Evolutionary conservation across 2,329 filamentous ascomycete genomes (phyloP), one percentile per base, ranked within the genome.

Genomic region (Aspergillus sp.): DNA sequence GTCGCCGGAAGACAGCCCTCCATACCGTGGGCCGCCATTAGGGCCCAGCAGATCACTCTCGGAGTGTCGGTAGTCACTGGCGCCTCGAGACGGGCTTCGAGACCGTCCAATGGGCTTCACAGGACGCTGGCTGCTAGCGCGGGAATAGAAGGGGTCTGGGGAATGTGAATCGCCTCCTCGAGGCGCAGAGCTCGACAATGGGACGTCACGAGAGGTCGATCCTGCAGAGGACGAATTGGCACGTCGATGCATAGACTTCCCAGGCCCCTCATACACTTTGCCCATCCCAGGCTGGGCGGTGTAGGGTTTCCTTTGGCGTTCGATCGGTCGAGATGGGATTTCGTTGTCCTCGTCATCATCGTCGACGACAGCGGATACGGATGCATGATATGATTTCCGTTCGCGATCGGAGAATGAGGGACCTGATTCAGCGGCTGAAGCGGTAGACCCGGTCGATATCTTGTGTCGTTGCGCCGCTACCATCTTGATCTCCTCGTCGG

Each of bases 221-320:
- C 57, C 40, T 3, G 61, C 59, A 6, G 65, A 67, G 31, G 65
- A 66, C 10, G 65, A 69, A 20, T 54, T 49, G 6, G 59, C 59
- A 32, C 62, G 61, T 14, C 57, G 63, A 45, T 56, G 63, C 7
- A 49, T 45, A 10, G 53, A 25, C 13, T 52, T 45, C 5, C 43
- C 50, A 3, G 58, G 11, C n/a, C 76, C 76, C 14, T 78, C 75
- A 54, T 85, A 81, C 3, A 75, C 66, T 64, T 85, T 87, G 6
- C 84, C 85, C 21, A 71, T 75, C 9, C 84, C 84, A 14, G 83
- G 82, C 20, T 81, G 79, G 1, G 80, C 81, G 21, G 71, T 74
- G 61, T 88, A 88, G 0, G 86, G 86, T 55, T 88, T 83, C 34
- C 86, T 76, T 61, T 88, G 82, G 5, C 86, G 81, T 63, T 88